Conservation (phyloP, 495 filamentous ascomycete species). For the Neurospora sublineolata region DNA sequence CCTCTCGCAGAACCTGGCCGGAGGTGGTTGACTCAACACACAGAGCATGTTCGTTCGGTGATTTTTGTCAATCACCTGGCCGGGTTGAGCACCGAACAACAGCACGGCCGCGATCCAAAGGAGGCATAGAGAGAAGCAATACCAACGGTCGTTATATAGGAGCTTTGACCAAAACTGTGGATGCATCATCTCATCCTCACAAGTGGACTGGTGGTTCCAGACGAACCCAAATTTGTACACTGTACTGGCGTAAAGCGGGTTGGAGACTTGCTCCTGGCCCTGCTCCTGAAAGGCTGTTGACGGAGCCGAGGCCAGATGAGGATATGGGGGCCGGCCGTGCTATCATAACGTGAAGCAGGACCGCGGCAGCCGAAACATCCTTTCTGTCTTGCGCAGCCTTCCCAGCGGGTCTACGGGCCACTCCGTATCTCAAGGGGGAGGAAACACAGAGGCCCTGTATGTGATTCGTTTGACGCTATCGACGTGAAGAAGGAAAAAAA, state of each 20-base stretch:
- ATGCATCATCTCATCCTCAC: constrained; percentile 12
- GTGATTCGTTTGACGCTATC: constrained; percentile 1
- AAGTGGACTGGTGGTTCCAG: constrained; percentile 9
- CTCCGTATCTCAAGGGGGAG: constrained; percentile 1
- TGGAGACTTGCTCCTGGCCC: neutral
- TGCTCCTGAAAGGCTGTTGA: neutral
- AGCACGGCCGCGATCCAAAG: constrained; percentile 1
- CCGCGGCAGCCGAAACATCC: constrained; percentile 6
- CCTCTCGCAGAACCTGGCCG: neutral
- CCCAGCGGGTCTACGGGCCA: neutral
- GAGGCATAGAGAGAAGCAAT: constrained; percentile 7
- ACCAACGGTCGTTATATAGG: constrained; percentile 19
- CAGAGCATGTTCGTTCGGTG: too few relatives aligned
- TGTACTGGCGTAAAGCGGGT: neutral
- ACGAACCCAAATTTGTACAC: neutral
- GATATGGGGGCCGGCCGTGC: neutral
- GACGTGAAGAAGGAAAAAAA: neutral
- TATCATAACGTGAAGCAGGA: neutral
- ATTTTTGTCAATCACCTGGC: neutral
- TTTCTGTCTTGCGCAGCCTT: neutral
- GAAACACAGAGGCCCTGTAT: constrained; percentile 4
- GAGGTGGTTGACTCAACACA: too few relatives aligned
- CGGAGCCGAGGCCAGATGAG: neutral
- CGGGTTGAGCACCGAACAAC: neutral
- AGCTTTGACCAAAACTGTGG: constrained; percentile 15